These are phyloP conservation scores for Macrophomina tecta DNA, from an alignment of 2,329 filamentous ascomycete genomes.

Conservation along the genomic window DNA sequence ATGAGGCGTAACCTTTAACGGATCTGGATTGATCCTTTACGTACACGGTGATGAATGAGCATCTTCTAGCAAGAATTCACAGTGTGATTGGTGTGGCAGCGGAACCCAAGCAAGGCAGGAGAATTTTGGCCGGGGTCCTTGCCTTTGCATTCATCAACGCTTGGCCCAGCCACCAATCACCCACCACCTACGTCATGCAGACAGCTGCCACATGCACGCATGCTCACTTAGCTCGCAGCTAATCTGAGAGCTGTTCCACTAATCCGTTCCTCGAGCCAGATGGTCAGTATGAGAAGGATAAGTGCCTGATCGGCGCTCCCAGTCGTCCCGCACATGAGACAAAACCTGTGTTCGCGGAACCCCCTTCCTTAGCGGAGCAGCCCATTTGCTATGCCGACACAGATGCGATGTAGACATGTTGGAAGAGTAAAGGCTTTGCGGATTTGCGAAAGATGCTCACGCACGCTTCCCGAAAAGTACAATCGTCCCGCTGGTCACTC, in stretches of 20 bases:
- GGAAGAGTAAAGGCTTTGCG: not conserved
- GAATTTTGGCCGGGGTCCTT: no score
- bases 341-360: not conserved
- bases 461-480: not conserved
- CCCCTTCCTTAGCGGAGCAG: not conserved
- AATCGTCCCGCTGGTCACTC: not conserved
- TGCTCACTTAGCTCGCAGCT: not conserved
- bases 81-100: no score
- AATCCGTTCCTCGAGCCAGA: not conserved
- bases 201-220: no score
- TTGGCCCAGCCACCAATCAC: no score
- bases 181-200: no score
- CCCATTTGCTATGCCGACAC: not conserved
- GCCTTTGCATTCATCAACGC: no score
- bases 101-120: no score
- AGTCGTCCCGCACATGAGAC: not conserved
- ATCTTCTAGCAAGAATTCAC: no score
- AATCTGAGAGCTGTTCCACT: not conserved
- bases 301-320: constrained; percentile 1
- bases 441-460: no score
- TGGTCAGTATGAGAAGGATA: not conserved
- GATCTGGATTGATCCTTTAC: no score
- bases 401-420: not conserved
- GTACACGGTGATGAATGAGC: no score
- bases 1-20: no score